Conservation (phyloP, 2,329 filamentous ascomycete genomes). For the Curvularia sp. region DNA sequence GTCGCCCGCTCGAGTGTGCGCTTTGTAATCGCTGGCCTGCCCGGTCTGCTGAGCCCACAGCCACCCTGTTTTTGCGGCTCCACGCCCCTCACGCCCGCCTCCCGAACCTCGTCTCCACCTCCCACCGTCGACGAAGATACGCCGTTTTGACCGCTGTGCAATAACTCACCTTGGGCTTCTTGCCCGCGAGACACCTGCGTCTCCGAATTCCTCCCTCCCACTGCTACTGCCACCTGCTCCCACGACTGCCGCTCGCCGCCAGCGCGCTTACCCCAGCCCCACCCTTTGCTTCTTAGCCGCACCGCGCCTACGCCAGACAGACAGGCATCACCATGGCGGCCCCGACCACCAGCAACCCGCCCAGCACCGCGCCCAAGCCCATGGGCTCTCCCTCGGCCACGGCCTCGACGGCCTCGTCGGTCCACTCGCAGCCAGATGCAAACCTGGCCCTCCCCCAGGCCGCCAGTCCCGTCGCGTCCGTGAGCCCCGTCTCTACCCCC, state of each 20-base stretch:
- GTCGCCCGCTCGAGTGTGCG: conserved; percentile 9
- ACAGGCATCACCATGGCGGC: conserved; percentile 42
- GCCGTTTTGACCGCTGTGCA: conserved; percentile 48
- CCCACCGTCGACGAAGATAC: conserved; percentile 37
- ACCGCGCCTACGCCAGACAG: conserved; percentile 10
- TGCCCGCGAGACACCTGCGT: conserved; percentile 51
- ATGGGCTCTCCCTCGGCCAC: conserved; percentile 43
- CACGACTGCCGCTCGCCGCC: background rate
- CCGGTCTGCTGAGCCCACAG: conserved; percentile 9
- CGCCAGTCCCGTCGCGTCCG: conserved; percentile 6
- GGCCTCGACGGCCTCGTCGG: conserved; percentile 47
- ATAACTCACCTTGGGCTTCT: conserved; percentile 47
- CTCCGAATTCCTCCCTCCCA: conserved; percentile 28
- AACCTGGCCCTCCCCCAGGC: conserved; percentile 38
- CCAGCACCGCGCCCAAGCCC: conserved; percentile 37
- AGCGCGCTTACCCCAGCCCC: conserved; percentile 24
- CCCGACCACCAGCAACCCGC: conserved; percentile 37
- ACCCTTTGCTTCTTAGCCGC: conserved; percentile 22
- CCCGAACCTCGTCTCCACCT: conserved; percentile 42
- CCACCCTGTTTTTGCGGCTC: conserved; percentile 43
- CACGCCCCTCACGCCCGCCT: conserved; percentile 39
- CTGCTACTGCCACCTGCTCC: background rate
- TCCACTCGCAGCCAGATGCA: conserved; percentile 48
- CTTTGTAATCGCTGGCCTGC: conserved; percentile 4
- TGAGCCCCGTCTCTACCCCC: conserved; percentile 11